Evolutionary conservation across 495 filamentous ascomycete genomes (phyloP), one percentile per base, ranked within the genome.

Genomic region (Xylaria nigripes): DNA sequence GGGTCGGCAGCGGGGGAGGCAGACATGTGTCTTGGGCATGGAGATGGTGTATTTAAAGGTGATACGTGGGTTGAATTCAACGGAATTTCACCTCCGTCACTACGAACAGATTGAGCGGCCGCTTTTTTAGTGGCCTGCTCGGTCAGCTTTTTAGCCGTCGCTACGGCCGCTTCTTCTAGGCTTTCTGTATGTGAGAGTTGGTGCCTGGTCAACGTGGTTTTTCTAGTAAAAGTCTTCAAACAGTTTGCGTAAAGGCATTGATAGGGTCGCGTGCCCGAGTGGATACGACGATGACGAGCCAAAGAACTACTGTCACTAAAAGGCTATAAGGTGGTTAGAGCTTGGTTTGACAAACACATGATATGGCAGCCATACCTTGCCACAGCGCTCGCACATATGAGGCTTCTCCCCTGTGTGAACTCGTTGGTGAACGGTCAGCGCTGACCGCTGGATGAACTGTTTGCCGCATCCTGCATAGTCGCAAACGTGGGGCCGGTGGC

Each of bases 331-430:
- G 34, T 1, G 18, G 30, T 54, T 63, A 50, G 56, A 32, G 32
- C 29, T 38, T 43, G 2, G 22, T 36, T 27, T 49, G 47, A 38
- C 22, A 55, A 54, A 62, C 30, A 55, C 68, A 52, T 66, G 65
- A 51, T 15, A n/a, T 19, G 56, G 38, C 43, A 15, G 8, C 49
- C 69, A 53, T 79, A 96, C 92, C 84, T 98, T 97, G 65, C 90
- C 87, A 69, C 93, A 98, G 57, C 87, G 79, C 71, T 97, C 94
- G 67, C 93, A 98, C 86, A 91, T 90, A 63, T 98, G 93, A 7
- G 93, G 93, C 68, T 98, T 98, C 69, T 98, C 93, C 43, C 93
- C 93, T 1, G 93, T 97, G 62, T 98, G 93, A 29, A 97, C 93
- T 47, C 93, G 85, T 57, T 85, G 82, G 69, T 98, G 93, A 3